Evolutionary conservation across 2,329 filamentous ascomycete genomes (phyloP).

Genomic region (Botrytis pseudocinerea): DNA sequence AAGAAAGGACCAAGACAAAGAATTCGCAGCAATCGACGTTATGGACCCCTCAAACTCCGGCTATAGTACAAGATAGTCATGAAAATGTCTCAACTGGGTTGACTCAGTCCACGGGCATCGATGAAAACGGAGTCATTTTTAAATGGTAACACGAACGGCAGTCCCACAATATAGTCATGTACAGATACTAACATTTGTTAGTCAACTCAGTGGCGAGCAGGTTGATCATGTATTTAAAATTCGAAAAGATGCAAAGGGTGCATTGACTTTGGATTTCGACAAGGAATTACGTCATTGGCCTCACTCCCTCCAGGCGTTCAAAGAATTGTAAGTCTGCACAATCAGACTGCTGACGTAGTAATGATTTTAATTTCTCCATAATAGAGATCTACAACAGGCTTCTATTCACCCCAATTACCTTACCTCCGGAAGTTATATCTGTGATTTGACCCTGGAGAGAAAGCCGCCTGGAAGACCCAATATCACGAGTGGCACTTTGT

Average conservation of each 20-base stretch:
- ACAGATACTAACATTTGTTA: not conserved
- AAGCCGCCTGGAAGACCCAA: too few relatives aligned
- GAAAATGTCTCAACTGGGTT: conserved; percentile 9
- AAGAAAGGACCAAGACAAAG: not conserved
- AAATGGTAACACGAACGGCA: not conserved
- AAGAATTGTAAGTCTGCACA: not conserved
- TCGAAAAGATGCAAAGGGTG: not conserved
- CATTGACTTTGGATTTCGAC: conserved; percentile 11
- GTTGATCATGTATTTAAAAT: not conserved
- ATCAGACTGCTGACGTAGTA: not conserved
- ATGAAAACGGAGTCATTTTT: conserved; percentile 14
- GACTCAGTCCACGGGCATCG: not conserved
- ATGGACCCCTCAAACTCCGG: not conserved
- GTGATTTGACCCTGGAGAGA: not conserved
- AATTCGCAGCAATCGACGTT: not conserved
- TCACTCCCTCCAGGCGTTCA: not conserved
- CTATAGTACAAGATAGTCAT: not conserved
- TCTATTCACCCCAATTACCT: conserved; percentile 1
- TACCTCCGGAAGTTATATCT: not conserved
- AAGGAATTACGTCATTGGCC: not conserved
- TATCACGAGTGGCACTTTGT: not conserved
- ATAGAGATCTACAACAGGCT: conserved; percentile 8
- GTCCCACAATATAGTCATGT: not conserved
- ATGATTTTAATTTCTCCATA: not conserved
- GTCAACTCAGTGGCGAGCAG: conserved; percentile 1